Base-by-base conservation (phyloP, 768 basidiomycete species). In the Suillus subluteus region DNA sequence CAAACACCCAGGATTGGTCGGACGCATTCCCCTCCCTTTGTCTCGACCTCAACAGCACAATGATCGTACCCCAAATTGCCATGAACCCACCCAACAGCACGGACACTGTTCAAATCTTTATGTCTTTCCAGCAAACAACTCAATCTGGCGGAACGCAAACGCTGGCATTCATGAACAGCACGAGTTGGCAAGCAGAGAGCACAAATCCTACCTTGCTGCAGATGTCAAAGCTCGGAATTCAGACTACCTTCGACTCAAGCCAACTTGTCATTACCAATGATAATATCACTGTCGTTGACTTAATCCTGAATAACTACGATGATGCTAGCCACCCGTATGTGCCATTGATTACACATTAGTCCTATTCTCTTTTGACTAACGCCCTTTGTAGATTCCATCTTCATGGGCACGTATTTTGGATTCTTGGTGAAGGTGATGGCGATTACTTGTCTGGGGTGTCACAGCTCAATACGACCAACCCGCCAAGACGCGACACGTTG, bases 401-500 rank as follows among this genome's bases (percentile, higher is more conserved):
- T 65, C 80, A 81, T 35, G 79, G 81, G 1, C 79, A 81, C 16
- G 70, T 71, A 52, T 80, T 75, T 62, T 77, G 70, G 68, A 64
- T 82, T 44, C 72, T 83, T 44, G 80, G 76, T 3, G 73, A 73
- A 44, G 82, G 80, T 7, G 69, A 69, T 13, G 82, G 82, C 1
- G 62, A 65, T 12, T 82, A 81, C 65, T 63, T 70, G 67, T 44
- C 74, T 65, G 73, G 66, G 68, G 26, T 64, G 30, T 75, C 75
- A 5, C 44, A 68, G 18, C 41, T 84, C 59, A 78, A 75, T 48
- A 73, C 74, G 56, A 74, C 64, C 65, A 79, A 82, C 62, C 79
- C 82, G 9, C 75, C 82, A 65, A 74, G 81, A 13, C 74, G 82
- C 11, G 83, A 84, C 69, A 82, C 82, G 1, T 65, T 82, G 18